These are phyloP conservation scores for Astraeus odoratus DNA, from an alignment of 768 basidiomycete genomes.

Conservation along the genomic window DNA sequence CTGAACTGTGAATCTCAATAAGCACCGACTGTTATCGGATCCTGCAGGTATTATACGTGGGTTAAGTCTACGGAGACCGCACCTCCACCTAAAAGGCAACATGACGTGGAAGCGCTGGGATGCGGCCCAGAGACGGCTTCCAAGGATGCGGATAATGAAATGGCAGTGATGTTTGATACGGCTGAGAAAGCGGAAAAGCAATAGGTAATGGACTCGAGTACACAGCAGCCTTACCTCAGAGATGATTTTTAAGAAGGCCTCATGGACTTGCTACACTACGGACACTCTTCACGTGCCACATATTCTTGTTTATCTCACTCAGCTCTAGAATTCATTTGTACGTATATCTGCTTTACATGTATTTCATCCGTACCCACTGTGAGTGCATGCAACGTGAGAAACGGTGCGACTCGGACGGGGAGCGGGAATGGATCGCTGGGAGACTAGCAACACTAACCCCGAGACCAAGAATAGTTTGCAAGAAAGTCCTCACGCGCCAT, in stretches of 20 bases:
- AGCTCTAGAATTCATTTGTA: too few relatives aligned
- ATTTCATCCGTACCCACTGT: too few relatives aligned
- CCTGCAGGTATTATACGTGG: constrained; percentile 53
- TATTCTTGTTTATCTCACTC: too few relatives aligned
- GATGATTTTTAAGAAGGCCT: neutral
- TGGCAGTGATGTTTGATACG: constrained; percentile 20
- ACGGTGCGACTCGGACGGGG: too few relatives aligned
- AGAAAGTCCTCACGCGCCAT: too few relatives aligned
- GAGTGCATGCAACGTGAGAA: too few relatives aligned
- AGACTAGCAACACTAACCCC: too few relatives aligned
- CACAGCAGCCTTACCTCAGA: too few relatives aligned
- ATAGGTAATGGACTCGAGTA: neutral
- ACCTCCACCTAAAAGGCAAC: constrained; percentile 22
- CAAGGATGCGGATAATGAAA: constrained; percentile 13
- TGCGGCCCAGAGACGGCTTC: constrained; percentile 12
- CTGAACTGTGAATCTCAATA: neutral
- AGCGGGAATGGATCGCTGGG: too few relatives aligned
- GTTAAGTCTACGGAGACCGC: constrained; percentile 22
- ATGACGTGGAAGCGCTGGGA: constrained; percentile 35
- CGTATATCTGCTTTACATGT: too few relatives aligned
- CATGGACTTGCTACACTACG: neutral
- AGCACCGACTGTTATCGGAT: neutral
- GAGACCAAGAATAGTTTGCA: too few relatives aligned
- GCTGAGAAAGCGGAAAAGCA: constrained; percentile 22
- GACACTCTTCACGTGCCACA: too few relatives aligned